Evolutionary conservation across 768 basidiomycete genomes (phyloP), one percentile per base, ranked within the genome.

Genomic region (Antrodiella citrinella): DNA sequence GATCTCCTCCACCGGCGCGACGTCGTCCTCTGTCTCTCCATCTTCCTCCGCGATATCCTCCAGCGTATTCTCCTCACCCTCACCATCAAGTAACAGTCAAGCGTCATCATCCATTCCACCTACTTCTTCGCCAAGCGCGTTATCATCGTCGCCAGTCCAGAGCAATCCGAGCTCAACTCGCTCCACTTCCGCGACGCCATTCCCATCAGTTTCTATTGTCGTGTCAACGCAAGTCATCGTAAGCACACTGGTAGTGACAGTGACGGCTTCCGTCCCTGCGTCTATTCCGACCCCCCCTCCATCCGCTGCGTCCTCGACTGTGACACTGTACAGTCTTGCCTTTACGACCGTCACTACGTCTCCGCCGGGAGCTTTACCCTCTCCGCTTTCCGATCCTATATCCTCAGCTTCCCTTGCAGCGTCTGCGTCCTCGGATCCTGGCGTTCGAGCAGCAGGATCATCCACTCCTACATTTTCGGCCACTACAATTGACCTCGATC

Each of bases 161-260:
- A n/a, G n/a, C n/a, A n/a, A n/a, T n/a, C n/a, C n/a, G n/a, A n/a
- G n/a, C n/a, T n/a, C n/a, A n/a, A n/a, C 49, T n/a, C n/a, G n/a
- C n/a, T n/a, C n/a, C n/a, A n/a, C n/a, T n/a, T n/a, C n/a, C n/a
- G n/a, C 30, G 30, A 7, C 15, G 7, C 15, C 30, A 7, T 35
- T 15, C 12, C 26, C 25, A 1, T 52, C 54, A 0, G 44, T 41
- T 2, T 49, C 51, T 0, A 41, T 52, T 0, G 45, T 52, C 7
- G 47, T 52, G 2, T 42, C 52, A 7, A 59, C 58, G 7, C 55
- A 57, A 7, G 57, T 54, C 5, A 59, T 61, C 12, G 45, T 61
- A 13, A 59, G 59, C 30, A 63, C 62, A 2, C 48, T 58, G 3
- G 46, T 61, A n/a, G 56, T 63, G 18, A 63, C 62, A 2, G 55